phyloP scores from a whole-genome alignment of 805 yeast species.

The Candida odintsovae region DNA sequence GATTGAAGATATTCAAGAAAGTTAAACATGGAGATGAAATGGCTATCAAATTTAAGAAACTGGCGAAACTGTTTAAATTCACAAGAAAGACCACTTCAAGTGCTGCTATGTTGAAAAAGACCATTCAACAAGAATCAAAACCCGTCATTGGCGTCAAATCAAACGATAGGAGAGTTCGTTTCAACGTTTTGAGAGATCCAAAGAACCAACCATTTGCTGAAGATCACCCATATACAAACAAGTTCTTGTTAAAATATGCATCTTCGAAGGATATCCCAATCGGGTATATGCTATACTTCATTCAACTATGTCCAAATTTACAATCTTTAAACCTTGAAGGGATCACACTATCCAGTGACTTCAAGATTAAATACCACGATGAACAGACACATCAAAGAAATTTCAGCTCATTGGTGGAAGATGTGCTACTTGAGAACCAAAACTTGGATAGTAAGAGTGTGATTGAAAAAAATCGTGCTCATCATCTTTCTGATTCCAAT shows the following conservation, averaged over 20 bases:
- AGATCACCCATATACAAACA: constrained; percentile 57
- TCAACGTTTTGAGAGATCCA: constrained; percentile 9
- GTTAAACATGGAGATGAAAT: constrained; percentile 6
- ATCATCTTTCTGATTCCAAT: constrained; percentile 18
- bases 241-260: constrained; percentile 56
- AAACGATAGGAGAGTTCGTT: constrained; percentile 1
- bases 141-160: constrained; percentile 12
- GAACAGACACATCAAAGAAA: constrained; percentile 1
- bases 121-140: constrained; percentile 3
- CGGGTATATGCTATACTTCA: constrained; percentile 65
- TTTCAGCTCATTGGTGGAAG: constrained; percentile 19
- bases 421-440: constrained; percentile 10
- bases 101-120: constrained; percentile 1
- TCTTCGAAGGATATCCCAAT: constrained; percentile 72
- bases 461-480: neutral
- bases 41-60: constrained; percentile 3
- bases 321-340: constrained; percentile 50
- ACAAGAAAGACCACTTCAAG: constrained; percentile 2
- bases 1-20: constrained; percentile 8
- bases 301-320: constrained; percentile 63
- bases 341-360: constrained; percentile 63
- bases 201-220: constrained; percentile 29
- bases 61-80: constrained; percentile 3
- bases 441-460: neutral
- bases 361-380: constrained; percentile 33